Evolutionary conservation across 768 basidiomycete species (phyloP), one percentile per base, ranked within the genome.

Genomic region (Rubroboletus satanas): DNA sequence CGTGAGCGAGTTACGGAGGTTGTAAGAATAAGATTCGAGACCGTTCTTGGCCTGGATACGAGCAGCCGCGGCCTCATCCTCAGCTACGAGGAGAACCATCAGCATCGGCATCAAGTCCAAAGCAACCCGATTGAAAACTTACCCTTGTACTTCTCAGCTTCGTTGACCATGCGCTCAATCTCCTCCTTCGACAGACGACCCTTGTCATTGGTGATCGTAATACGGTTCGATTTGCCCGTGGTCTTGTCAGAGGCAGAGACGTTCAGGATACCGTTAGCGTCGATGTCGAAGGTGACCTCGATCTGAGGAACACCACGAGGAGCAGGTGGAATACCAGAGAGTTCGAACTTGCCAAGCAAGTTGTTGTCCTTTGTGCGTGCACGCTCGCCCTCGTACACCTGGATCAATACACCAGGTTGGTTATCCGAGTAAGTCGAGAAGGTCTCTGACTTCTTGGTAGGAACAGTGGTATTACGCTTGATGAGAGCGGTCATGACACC

Each of bases 351-450:
- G 71, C 96, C 96, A 70, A 98, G 90, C 33, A 94, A 73, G 79
- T 98, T 97, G 82, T 98, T 98, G 78, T 98, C 96, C 81, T 95
- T 97, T 56, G 95, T 97, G 69, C 93, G 90, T 32, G 94, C 93
- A 80, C 95, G 93, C 73, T 98, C 94, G 75, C 95, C 96, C 80
- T 98, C 96, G 76, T 84, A 97, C 36, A 98, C 95, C 72, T 97
- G 94, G 73, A 98, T 97, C 67, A 97, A 85, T 44, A 98, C 95
- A 80, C 94, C 93, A 53, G 95, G 94, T 72, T 98, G 94, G 79
- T 98, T 97, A 80, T 97, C 95, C 61, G 94, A 87, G 80, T 96
- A 95, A 18, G 96, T 98, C 37, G 95, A 98, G 84, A 98, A 97
- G 68, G 88, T 92, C 78, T 98, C 93, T 8, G 95, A 94, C 79